Evolutionary conservation across 176 grass and related monocot species (phyloP).

Genomic region (Carex scoparia): DNA sequence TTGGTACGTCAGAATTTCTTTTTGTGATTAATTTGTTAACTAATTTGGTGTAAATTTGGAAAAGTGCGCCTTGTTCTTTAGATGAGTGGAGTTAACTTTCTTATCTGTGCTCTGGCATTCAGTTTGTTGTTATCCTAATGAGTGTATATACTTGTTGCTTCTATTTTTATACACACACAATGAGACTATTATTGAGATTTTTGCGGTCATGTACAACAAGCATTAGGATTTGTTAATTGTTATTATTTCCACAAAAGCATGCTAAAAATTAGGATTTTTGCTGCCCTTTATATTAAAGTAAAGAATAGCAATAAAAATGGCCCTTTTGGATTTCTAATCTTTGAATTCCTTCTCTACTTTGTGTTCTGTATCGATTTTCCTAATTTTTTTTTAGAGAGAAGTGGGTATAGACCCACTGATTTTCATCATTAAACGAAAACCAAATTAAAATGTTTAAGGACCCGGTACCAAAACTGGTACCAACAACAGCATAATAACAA

Average conservation of each 20-base stretch:
- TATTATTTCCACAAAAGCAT: background rate
- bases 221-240: background rate
- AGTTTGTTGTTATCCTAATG: slow-evolving; percentile 1
- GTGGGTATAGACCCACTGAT: no score
- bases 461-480: no score
- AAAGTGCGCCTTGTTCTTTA: background rate
- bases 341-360: background rate
- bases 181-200: background rate
- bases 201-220: background rate
- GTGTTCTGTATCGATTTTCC: background rate
- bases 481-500: no score
- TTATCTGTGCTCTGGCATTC: background rate
- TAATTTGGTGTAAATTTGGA: background rate
- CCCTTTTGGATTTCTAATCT: background rate
- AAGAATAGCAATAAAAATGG: background rate
- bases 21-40: background rate
- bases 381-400: background rate
- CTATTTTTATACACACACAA: background rate
- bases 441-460: no score
- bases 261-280: background rate
- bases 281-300: background rate
- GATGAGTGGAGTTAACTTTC: background rate
- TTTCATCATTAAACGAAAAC: no score
- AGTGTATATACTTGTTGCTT: background rate
- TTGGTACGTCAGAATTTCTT: slow-evolving; percentile 43